phyloP scores from a whole-genome alignment of 176 grass and related monocot genomes.

The Puccinellia tenuiflora region DNA sequence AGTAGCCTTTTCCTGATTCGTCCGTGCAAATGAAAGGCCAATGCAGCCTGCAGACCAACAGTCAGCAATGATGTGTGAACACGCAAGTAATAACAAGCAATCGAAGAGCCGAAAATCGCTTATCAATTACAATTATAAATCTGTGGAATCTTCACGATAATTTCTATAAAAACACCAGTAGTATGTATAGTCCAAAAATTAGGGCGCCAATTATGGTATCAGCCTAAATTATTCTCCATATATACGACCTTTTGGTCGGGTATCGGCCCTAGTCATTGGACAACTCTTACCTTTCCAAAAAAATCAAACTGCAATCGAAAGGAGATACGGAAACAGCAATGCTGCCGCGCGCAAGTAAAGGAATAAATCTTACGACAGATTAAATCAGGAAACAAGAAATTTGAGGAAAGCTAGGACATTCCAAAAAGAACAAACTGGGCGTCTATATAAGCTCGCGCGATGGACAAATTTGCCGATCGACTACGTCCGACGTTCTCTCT shows the following conservation, averaged over 20 bases:
- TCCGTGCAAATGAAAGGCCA: no score
- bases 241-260: neutral
- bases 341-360: neutral
- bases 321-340: neutral
- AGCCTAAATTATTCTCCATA: neutral
- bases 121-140: no score
- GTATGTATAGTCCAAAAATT: no score
- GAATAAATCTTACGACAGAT: neutral
- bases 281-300: neutral
- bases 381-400: neutral
- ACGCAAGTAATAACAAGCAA: no score
- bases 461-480: neutral
- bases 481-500: neutral
- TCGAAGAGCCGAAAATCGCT: no score
- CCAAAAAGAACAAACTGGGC: neutral
- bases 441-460: neutral
- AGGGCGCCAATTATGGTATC: neutral
- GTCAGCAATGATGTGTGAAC: no score
- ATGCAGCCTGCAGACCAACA: no score
- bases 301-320: neutral
- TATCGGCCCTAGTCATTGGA: neutral
- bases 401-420: neutral
- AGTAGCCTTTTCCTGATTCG: no score
- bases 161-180: no score
- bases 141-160: no score